These are phyloP conservation scores for Neurospora hispaniola DNA, from an alignment of 495 filamentous ascomycete genomes.

Conservation along the genomic window DNA sequence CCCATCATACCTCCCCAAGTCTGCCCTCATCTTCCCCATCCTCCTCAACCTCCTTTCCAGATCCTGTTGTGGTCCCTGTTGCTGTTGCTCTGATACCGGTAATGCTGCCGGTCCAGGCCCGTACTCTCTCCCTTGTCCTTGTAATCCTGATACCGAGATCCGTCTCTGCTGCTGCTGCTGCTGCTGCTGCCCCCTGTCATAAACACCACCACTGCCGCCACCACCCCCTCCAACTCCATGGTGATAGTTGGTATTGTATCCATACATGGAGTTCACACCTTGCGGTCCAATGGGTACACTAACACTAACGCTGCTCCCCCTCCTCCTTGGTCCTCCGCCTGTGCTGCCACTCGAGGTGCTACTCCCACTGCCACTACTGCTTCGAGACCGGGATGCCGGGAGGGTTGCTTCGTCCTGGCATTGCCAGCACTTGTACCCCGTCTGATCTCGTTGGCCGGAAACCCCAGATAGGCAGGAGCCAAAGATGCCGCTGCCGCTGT, in stretches of 20 bases:
- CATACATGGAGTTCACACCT: not conserved
- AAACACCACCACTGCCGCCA: not conserved
- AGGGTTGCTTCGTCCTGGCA: conserved; percentile 22
- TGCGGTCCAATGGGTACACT: not conserved
- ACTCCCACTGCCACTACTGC: not conserved
- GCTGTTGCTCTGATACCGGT: not conserved
- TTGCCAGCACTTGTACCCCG: conserved; percentile 28
- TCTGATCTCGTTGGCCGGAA: conserved; percentile 18
- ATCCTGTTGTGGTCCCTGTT: not conserved
- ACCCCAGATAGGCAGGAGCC: conserved; percentile 28
- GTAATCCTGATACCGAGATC: not conserved
- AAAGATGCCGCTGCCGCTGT: conserved; percentile 27
- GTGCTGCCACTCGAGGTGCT: not conserved
- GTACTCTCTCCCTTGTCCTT: not conserved
- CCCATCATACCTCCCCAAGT: not conserved
- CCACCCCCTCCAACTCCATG: not conserved
- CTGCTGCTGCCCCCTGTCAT: not conserved
- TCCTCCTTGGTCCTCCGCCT: not conserved
- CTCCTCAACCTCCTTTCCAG: not conserved
- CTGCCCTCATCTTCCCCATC: not conserved
- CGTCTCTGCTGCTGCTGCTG: not conserved
- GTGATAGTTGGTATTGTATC: not conserved
- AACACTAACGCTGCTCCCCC: not conserved
- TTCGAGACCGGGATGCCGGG: not conserved
- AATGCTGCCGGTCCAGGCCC: not conserved